These are phyloP conservation scores for Eucalyptus regnans DNA, from an alignment of 345 rosid genomes.

Conservation along the genomic window DNA sequence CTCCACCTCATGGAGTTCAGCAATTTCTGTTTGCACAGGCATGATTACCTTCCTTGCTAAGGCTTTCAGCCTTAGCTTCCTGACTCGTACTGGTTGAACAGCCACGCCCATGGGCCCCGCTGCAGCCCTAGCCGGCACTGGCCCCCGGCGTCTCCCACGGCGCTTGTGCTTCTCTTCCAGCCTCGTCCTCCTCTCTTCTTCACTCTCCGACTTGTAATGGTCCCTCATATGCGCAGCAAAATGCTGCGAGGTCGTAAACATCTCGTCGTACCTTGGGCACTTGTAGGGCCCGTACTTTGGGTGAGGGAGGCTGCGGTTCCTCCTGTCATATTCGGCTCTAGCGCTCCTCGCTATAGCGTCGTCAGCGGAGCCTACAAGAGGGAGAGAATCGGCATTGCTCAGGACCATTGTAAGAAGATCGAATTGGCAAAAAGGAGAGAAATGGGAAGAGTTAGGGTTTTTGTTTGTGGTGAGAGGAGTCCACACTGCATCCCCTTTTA, in stretches of 20 bases:
- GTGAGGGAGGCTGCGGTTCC: slow-evolving; percentile 11
- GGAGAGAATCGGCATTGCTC: not conserved
- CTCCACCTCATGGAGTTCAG: not conserved
- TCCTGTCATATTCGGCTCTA: not conserved
- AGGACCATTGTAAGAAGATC: not conserved
- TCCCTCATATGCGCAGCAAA: slow-evolving; percentile 15
- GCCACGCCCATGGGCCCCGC: not conserved
- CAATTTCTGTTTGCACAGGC: not conserved
- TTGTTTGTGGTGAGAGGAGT: not conserved
- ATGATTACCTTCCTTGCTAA: not conserved
- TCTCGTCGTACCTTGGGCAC: slow-evolving; percentile 7
- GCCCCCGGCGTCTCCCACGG: not conserved
- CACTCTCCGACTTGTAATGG: slow-evolving; percentile 10
- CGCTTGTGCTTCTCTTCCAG: not conserved
- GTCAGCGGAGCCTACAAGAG: not conserved
- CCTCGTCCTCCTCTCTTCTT: slow-evolving; percentile 4
- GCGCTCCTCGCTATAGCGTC: not conserved
- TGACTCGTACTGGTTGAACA: not conserved
- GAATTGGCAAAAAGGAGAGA: not conserved
- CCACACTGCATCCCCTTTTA: not conserved
- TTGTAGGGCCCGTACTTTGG: slow-evolving; percentile 9
- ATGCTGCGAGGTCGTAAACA: not conserved
- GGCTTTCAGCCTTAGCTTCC: not conserved
- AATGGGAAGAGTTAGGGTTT: not conserved
- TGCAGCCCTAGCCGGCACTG: not conserved